A percentile compares a stretch with the other conserved stretches of the same genome.
Evolutionary conservation across 75 land plant species (phyloP).

Genomic region (Sequoiadendron giganteum): DNA sequence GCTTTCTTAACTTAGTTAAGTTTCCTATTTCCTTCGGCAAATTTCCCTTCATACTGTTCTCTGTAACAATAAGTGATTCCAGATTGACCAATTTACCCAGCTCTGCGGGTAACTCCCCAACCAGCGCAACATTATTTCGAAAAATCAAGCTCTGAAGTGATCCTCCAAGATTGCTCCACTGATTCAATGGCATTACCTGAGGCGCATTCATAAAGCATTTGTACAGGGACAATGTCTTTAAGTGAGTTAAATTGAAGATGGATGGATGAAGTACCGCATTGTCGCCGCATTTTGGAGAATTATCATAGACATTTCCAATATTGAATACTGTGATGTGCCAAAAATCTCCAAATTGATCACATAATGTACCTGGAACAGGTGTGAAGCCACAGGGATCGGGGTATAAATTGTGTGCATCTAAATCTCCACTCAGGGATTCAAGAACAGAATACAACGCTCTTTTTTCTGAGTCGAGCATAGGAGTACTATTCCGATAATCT

Average conservation of each 20-base stretch:
- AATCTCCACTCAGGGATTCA: constrained; percentile 40
- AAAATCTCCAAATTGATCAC: constrained; percentile 41
- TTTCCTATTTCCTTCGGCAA: constrained; percentile 23
- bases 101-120: constrained; percentile 8
- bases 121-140: constrained; percentile 30
- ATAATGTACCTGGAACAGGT: constrained; percentile 46
- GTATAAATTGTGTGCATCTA: constrained; percentile 51
- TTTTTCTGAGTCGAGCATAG: constrained; percentile 44
- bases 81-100: constrained; percentile 22
- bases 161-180: constrained; percentile 34
- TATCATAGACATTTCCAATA: constrained; percentile 35
- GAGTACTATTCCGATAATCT: constrained; percentile 13
- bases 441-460: constrained; percentile 39
- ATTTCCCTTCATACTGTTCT: constrained; percentile 25
- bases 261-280: constrained; percentile 27
- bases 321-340: constrained; percentile 47
- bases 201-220: constrained; percentile 41
- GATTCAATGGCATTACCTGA: constrained; percentile 15
- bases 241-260: constrained; percentile 45
- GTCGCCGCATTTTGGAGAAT: constrained; percentile 34
- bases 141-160: constrained; percentile 45
- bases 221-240: constrained; percentile 48
- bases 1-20: constrained; percentile 15
- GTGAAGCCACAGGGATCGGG: constrained; percentile 74
- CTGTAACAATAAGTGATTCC: constrained; percentile 25